Conservation (phyloP, 1,284 basidiomycete genomes). For the Abortiporus biennis region DNA sequence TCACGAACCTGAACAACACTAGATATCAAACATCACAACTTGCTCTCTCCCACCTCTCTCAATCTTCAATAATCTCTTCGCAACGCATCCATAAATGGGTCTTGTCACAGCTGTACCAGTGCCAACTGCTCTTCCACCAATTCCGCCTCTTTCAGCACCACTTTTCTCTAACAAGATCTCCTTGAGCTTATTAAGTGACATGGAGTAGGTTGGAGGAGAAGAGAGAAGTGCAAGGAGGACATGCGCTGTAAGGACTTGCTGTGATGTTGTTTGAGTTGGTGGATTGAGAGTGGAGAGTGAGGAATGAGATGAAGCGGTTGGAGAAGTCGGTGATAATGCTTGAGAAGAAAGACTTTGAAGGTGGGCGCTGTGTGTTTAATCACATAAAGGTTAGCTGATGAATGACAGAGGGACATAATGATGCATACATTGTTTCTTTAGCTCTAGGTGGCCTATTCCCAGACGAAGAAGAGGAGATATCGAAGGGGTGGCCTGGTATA, state of each 20-base stretch:
- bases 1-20: too few relatives aligned
- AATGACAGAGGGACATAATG: not conserved
- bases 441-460: slow-evolving; percentile 40
- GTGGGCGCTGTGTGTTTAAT: slow-evolving; percentile 35
- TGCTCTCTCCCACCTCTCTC: slow-evolving; percentile 69
- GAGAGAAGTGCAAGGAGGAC: slow-evolving; percentile 52
- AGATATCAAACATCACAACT: slow-evolving; percentile 61
- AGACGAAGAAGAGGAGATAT: slow-evolving; percentile 13
- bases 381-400: slow-evolving; percentile 11
- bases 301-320: slow-evolving; percentile 38
- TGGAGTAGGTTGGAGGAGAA: slow-evolving; percentile 42
- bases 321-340: slow-evolving; percentile 31
- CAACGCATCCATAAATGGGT: slow-evolving; percentile 61
- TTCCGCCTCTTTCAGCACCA: slow-evolving; percentile 24
- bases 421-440: slow-evolving; percentile 60
- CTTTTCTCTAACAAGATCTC: slow-evolving; percentile 40
- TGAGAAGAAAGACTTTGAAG: slow-evolving; percentile 38
- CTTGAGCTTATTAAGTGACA: slow-evolving; percentile 60
- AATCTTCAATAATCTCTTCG: slow-evolving; percentile 68
- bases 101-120: slow-evolving; percentile 43
- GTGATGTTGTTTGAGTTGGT: slow-evolving; percentile 36
- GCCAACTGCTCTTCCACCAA: too few relatives aligned
- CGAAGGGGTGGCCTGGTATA: slow-evolving; percentile 47
- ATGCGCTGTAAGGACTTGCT: slow-evolving; percentile 65
- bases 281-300: slow-evolving; percentile 30